Conservation (phyloP, 2,329 filamentous ascomycete species). For the Botrytis elliptica region DNA sequence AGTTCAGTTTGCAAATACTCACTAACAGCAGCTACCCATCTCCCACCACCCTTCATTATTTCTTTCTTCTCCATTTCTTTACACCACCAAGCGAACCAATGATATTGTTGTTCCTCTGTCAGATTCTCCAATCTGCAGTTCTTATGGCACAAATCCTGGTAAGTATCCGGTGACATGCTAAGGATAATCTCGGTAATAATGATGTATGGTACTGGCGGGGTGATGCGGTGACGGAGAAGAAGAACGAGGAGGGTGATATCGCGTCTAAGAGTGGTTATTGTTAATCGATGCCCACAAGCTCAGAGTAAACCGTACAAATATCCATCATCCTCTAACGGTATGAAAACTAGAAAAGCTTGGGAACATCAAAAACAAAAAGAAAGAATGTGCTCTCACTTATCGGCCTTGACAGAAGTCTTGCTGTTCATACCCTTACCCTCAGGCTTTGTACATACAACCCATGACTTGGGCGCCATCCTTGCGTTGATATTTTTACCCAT, state of each 20-base stretch:
- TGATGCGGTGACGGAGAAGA: conserved; percentile 26
- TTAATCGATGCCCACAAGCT: background rate
- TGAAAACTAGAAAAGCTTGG: background rate
- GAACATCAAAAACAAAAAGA: background rate
- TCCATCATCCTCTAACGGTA: background rate
- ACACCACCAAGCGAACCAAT: conserved; percentile 15
- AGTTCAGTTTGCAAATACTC: background rate
- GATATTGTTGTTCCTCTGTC: background rate
- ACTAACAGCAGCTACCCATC: conserved; percentile 21
- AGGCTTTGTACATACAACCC: background rate
- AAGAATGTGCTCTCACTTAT: background rate
- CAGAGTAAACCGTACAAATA: background rate
- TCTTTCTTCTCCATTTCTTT: conserved; percentile 7
- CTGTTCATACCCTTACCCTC: background rate
- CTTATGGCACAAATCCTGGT: background rate
- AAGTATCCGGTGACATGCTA: conserved; percentile 1
- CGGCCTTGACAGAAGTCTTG: background rate
- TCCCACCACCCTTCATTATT: conserved; percentile 13
- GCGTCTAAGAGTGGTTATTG: background rate
- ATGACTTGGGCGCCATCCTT: background rate
- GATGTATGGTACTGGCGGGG: conserved; percentile 27
- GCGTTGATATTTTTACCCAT: background rate
- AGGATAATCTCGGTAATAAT: conserved; percentile 23
- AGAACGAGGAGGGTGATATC: conserved; percentile 28
- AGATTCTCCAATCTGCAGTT: conserved; percentile 1